Base-by-base conservation (phyloP, 352 stramenopile genomes). In the Pythium biforme region DNA sequence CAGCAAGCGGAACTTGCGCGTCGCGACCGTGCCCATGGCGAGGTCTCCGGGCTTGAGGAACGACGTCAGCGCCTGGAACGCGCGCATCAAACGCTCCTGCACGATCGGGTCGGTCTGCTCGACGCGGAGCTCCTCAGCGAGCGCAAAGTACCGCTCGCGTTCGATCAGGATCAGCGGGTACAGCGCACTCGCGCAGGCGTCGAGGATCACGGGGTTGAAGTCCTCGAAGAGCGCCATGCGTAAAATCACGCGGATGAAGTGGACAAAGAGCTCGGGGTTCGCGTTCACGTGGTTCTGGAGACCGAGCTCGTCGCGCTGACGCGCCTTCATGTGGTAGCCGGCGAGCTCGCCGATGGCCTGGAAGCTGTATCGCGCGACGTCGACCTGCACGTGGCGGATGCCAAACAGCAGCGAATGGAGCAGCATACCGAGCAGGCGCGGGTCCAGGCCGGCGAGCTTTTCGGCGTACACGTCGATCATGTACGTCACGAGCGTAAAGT, bases 391-490 rank as follows among this genome's bases (percentile, higher is more conserved):
- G 53, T 94, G 83, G 41, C 77, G 84, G 29, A 93, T 84, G 8
- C 86, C 84, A 33, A 93, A 75, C 23, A 94, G 55, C 26, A 95
- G 62, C 33, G 85, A 92, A 49, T 84, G 74, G 37, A 94, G 60
- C 23, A 95, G 63, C 79, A 90, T 88, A 23, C 73, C 73, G 53
- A 95, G 89, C n/a, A 94, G 71, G 3, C 74, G 63, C 15, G 70
- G 73, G n/a, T 83, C 69, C 17, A 95, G 73, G 5, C 68, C 61
- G 29, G 79, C 68, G 31, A 95, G 74, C 68, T 94, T 92, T 33
- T 92, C 78, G 12, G 84, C 81, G 62, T 95, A 92, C 20, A 94
- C 83, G 68, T 95, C 86, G 23, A 95, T 76, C 79, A 95, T 90
- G 60, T 88, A 93, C 20, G 81, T 88, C 29, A 96, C 79, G 52